Evolutionary conservation across 495 filamentous ascomycete genomes (phyloP).

Genomic region (Penicillium desertorum): DNA sequence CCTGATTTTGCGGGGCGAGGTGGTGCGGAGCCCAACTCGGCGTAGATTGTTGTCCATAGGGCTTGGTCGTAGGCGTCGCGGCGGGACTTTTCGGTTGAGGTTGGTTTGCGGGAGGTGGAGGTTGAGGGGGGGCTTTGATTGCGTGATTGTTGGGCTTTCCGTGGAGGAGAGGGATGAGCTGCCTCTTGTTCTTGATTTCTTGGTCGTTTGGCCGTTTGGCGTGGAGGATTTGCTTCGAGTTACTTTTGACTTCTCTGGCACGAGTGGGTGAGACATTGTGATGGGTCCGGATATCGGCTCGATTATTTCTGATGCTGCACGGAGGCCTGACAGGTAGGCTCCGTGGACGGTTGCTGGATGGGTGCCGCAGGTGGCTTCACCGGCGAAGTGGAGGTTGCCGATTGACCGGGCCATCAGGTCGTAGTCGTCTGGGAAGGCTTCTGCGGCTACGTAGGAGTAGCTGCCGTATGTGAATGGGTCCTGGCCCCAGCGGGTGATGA

Average conservation of each 20-base stretch:
- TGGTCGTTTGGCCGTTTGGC: constrained; percentile 19
- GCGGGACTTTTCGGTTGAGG: constrained; percentile 50
- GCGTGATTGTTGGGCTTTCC: constrained; percentile 10
- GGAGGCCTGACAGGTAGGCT: constrained; percentile 88
- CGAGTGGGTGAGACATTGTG: constrained; percentile 67
- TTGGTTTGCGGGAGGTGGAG: constrained; percentile 20
- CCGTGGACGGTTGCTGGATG: constrained; percentile 97
- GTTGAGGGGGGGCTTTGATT: constrained; percentile 10
- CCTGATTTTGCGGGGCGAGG: constrained; percentile 65
- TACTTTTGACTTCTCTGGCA: constrained; percentile 58
- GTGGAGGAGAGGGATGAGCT: constrained; percentile 11
- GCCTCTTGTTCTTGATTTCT: constrained; percentile 5
- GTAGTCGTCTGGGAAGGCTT: constrained; percentile 83
- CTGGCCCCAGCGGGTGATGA: constrained; percentile 90
- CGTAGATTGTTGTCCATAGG: constrained; percentile 66
- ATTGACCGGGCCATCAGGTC: constrained; percentile 84
- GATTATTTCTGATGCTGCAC: constrained; percentile 82
- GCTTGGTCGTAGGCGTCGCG: constrained; percentile 69
- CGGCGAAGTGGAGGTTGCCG: constrained; percentile 92
- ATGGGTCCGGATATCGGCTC: constrained; percentile 79
- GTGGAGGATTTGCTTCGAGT: constrained; percentile 29
- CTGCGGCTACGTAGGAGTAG: constrained; percentile 87
- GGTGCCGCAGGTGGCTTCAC: constrained; percentile 91
- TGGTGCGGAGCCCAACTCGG: constrained; percentile 70
- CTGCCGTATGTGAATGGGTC: constrained; percentile 87